Evolutionary conservation across 495 filamentous ascomycete species (phyloP).

Genomic region (Hypomontagnella submonticulosa): DNA sequence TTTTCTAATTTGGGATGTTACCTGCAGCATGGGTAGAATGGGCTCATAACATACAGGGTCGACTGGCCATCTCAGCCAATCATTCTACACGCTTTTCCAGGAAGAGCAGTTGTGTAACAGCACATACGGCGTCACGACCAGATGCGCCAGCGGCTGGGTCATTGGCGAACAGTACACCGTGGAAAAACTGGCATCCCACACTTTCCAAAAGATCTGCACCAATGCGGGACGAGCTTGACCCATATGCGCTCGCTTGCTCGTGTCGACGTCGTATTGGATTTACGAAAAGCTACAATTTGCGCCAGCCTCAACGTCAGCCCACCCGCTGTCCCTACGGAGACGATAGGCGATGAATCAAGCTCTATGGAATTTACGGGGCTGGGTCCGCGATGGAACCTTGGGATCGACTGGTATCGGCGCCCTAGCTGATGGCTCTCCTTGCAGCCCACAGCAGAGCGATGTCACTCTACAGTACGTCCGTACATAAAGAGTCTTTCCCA

Average conservation of each 20-base stretch:
- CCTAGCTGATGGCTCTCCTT: slow-evolving; percentile 18
- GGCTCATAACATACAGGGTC: slow-evolving; percentile 29
- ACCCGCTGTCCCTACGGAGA: slow-evolving; percentile 23
- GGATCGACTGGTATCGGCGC: slow-evolving; percentile 37
- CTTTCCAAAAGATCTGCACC: slow-evolving; percentile 27
- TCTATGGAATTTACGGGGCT: slow-evolving; percentile 34
- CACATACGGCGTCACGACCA: slow-evolving; percentile 28
- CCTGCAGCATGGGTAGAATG: slow-evolving; percentile 29
- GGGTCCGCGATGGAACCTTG: slow-evolving; percentile 27
- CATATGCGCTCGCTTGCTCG: slow-evolving; percentile 30
- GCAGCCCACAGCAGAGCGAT: slow-evolving; percentile 29
- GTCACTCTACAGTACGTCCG: slow-evolving; percentile 23
- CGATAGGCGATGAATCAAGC: slow-evolving; percentile 36
- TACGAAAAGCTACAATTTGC: slow-evolving; percentile 22
- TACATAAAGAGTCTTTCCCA: slow-evolving; percentile 37
- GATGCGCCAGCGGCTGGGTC: slow-evolving; percentile 13
- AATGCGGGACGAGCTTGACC: slow-evolving; percentile 25
- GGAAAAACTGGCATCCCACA: slow-evolving; percentile 22
- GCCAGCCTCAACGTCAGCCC: slow-evolving; percentile 46
- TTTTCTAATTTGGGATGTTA: slow-evolving; percentile 35
- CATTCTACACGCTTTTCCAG: slow-evolving; percentile 25
- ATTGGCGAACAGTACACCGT: slow-evolving; percentile 25
- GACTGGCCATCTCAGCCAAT: slow-evolving; percentile 25
- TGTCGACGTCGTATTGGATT: slow-evolving; percentile 41
- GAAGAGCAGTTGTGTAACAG: slow-evolving; percentile 33